Conservation (phyloP, 2,329 filamentous ascomycete genomes). For the Colletotrichum abscissum region DNA sequence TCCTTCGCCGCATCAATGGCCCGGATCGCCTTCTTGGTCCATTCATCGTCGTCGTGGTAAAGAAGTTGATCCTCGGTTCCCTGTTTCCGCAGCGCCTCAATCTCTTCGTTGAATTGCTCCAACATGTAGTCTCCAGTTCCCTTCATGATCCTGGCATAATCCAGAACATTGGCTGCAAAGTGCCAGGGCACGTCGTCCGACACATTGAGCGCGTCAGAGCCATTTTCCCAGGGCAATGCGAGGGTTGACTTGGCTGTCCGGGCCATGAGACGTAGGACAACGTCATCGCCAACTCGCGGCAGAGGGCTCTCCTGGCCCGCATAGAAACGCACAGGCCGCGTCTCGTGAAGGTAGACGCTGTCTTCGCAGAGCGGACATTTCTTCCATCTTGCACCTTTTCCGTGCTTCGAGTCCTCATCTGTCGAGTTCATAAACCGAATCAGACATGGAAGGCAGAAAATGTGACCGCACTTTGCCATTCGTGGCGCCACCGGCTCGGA, state of each 20-base stretch:
- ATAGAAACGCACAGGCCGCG: constrained; percentile 90
- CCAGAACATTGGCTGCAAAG: constrained; percentile 90
- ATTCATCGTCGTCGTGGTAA: constrained; percentile 92
- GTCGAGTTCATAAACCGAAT: constrained; percentile 95
- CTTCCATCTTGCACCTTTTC: constrained; percentile 84
- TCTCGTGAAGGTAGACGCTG: constrained; percentile 90
- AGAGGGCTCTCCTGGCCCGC: constrained; percentile 85
- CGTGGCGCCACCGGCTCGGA: constrained; percentile 92
- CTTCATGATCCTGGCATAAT: constrained; percentile 96
- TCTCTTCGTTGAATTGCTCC: constrained; percentile 82
- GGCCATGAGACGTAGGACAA: constrained; percentile 88
- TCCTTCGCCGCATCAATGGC: constrained; percentile 81
- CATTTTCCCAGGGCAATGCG: constrained; percentile 85
- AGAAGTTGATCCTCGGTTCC: constrained; percentile 90
- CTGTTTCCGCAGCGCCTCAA: constrained; percentile 78
- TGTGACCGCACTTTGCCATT: constrained; percentile 97
- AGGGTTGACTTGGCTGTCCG: constrained; percentile 84
- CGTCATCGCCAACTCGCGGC: constrained; percentile 86
- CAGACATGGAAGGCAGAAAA: constrained; percentile 93
- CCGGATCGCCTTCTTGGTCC: constrained; percentile 86
- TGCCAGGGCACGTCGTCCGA: constrained; percentile 92
- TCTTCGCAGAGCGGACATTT: constrained; percentile 98
- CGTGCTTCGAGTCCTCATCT: constrained; percentile 74
- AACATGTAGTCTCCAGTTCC: constrained; percentile 90
- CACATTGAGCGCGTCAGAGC: constrained; percentile 73